Conservation (phyloP, 805 yeast genomes). For the Lachancea nothofagi region DNA sequence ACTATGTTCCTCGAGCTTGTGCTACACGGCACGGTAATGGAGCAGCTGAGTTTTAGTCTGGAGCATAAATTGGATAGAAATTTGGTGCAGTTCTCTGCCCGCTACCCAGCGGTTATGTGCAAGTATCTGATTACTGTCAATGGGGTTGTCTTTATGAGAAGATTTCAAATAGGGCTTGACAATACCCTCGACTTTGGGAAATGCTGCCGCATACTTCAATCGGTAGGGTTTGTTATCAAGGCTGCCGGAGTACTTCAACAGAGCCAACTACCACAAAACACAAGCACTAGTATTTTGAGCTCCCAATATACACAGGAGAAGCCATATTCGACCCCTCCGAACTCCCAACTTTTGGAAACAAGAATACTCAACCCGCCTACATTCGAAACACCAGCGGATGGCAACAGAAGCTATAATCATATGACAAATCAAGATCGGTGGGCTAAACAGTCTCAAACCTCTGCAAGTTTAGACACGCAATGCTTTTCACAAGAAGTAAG, state of each 20-base stretch:
- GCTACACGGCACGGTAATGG: background rate
- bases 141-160: conserved; percentile 11
- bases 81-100: conserved; percentile 22
- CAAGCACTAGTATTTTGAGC: background rate
- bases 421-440: too few relatives aligned
- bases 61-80: background rate
- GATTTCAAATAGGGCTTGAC: conserved; percentile 25
- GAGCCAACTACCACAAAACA: background rate
- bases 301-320: background rate
- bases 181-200: conserved; percentile 15
- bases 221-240: background rate
- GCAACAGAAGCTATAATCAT: background rate
- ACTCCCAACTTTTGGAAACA: background rate
- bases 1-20: conserved; percentile 2
- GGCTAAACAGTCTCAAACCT: too few relatives aligned
- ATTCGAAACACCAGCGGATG: background rate
- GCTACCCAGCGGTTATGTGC: conserved; percentile 26
- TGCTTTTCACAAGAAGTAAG: background rate
- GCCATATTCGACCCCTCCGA: conserved; percentile 2
- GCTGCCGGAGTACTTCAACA: background rate
- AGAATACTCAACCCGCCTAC: too few relatives aligned
- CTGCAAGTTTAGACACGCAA: background rate
- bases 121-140: conserved; percentile 18
- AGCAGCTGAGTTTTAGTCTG: background rate
- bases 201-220: background rate